Evolutionary conservation across 176 grass and related monocot genomes (phyloP).

Genomic region (Lolium multiflorum): DNA sequence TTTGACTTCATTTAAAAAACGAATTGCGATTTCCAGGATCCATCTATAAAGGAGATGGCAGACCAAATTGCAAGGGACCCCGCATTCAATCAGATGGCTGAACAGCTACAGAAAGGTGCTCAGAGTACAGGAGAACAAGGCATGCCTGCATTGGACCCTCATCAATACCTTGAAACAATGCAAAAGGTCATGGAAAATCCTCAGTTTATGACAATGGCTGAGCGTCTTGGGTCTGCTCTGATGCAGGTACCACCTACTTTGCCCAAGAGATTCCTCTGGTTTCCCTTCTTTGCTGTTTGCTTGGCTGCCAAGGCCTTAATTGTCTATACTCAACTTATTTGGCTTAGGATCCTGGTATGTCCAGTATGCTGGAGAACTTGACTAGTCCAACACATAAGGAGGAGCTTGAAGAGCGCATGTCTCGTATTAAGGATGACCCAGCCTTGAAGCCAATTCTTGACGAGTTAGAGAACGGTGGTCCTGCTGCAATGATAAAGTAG

Average conservation of each 20-base stretch:
- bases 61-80: conserved; percentile 90
- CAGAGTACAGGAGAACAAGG: conserved; percentile 69
- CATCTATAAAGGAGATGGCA: conserved; percentile 94
- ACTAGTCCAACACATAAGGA: conserved; percentile 82
- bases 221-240: conserved; percentile 79
- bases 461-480: conserved; percentile 89
- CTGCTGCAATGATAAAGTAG: conserved; percentile 97
- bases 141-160: conserved; percentile 72
- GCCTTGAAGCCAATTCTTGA: conserved; percentile 88
- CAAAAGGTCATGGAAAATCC: conserved; percentile 96
- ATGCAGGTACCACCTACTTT: conserved; percentile 73
- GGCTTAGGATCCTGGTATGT: conserved; percentile 87
- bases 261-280: background rate
- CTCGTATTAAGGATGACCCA: conserved; percentile 85
- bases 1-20: conserved; percentile 2
- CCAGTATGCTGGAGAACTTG: conserved; percentile 78
- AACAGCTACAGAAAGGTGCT: conserved; percentile 82
- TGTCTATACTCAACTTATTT: conserved; percentile 27
- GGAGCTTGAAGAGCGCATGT: conserved; percentile 87
- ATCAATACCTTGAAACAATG: conserved; percentile 89
- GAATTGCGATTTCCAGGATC: conserved; percentile 63
- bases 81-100: conserved; percentile 87
- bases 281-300: background rate
- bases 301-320: background rate
- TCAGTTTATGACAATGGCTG: conserved; percentile 89